Conservation (phyloP, 257 asterid genomes). For the Cynanchum wilfordii region DNA sequence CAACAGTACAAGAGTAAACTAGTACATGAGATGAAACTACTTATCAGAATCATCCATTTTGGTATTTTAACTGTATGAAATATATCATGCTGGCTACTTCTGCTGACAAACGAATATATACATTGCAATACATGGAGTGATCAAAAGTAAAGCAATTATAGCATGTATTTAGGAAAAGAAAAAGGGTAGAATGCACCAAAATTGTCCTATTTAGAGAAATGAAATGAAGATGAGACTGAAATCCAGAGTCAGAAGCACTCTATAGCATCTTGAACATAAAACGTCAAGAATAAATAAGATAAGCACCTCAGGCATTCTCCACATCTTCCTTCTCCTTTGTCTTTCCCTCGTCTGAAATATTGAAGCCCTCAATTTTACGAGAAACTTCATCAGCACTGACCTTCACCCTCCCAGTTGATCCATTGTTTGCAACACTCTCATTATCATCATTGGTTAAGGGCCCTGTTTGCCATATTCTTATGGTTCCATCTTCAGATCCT, state of each 20-base stretch:
- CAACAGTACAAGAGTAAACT: neutral
- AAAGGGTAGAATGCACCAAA: neutral
- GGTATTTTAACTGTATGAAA: neutral
- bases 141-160: neutral
- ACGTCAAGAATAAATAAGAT: too few species aligned
- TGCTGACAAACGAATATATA: neutral
- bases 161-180: neutral
- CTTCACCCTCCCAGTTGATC: constrained; percentile 23
- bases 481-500: constrained; percentile 40
- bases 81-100: neutral
- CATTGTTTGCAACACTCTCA: constrained; percentile 15
- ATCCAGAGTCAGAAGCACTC: neutral
- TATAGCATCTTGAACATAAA: neutral
- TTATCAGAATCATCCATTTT: neutral
- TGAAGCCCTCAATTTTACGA: constrained; percentile 30
- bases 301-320: constrained; percentile 12
- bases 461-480: constrained; percentile 39
- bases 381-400: constrained; percentile 30
- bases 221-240: neutral
- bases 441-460: constrained; percentile 24
- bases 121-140: neutral
- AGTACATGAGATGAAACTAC: neutral
- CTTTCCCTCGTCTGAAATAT: constrained; percentile 24
- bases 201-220: neutral
- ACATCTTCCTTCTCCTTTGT: constrained; percentile 25